A percentile compares a stretch with the other conserved stretches of the same genome.
Evolutionary conservation across 2,329 filamentous ascomycete species (phyloP).

Genomic region (Phyllachora maydis): DNA sequence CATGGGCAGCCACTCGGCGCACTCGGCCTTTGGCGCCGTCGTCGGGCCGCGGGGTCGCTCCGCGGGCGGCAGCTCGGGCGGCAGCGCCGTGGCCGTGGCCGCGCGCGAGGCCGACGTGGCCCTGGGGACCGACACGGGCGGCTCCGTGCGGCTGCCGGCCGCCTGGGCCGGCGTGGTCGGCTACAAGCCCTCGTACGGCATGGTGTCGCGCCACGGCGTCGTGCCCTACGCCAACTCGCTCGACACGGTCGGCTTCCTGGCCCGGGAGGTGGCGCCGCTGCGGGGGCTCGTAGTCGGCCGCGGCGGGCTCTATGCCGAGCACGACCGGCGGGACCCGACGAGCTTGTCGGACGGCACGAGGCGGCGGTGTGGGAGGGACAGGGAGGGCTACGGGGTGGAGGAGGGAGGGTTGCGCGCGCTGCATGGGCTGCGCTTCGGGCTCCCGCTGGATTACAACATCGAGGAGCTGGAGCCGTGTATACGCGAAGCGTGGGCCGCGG

Average conservation of each 20-base stretch:
- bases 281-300: slow-evolving; percentile 29
- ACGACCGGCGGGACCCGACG: slow-evolving; percentile 58
- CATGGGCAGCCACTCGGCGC: slow-evolving; percentile 15
- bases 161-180: slow-evolving; percentile 70
- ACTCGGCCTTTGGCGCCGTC: slow-evolving; percentile 9
- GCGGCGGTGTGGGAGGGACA: slow-evolving; percentile 15
- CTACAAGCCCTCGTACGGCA: slow-evolving; percentile 82
- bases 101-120: slow-evolving; percentile 37
- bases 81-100: slow-evolving; percentile 71
- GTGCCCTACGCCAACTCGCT: slow-evolving; percentile 84
- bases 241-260: slow-evolving; percentile 70
- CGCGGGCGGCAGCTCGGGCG: slow-evolving; percentile 79
- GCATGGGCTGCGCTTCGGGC: slow-evolving; percentile 24
- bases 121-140: slow-evolving; percentile 84
- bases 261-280: slow-evolving; percentile 28
- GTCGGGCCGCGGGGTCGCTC: slow-evolving; percentile 19
- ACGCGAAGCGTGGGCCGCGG: slow-evolving; percentile 44
- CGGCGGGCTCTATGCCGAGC: slow-evolving; percentile 21
- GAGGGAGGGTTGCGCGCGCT: slow-evolving; percentile 3
- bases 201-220: slow-evolving; percentile 69
- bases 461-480: slow-evolving; percentile 53
- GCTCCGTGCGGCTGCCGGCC: slow-evolving; percentile 70
- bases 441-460: slow-evolving; percentile 72
- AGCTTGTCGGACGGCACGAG: slow-evolving; percentile 39
- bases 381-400: slow-evolving; percentile 8